Base-by-base conservation (phyloP, 2,329 filamentous ascomycete species). In the Lomentospora prolificans region DNA sequence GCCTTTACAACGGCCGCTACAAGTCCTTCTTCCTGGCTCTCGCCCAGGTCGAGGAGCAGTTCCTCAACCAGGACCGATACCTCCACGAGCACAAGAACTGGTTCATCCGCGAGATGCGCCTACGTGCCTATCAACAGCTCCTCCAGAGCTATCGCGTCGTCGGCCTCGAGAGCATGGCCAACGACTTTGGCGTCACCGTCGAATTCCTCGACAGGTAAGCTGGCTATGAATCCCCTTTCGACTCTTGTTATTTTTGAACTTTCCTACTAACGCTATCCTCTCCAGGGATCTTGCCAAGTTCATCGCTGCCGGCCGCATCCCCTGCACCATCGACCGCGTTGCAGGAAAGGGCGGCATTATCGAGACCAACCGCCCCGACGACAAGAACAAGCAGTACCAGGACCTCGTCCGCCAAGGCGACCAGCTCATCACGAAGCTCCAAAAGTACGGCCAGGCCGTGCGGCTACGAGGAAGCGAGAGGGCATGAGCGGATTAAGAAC, bases 311-410 rank as follows among this genome's bases (percentile, higher is more conserved):
- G 90, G 92, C 68, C 86, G 92, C 64, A 92, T 99, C 66, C 86
- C 91, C 54, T 97, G 94, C 79, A 97, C 91, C 24, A 97, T 99
- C 64, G 94, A 99, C 73, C 89, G 94, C 55, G 94, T 99, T 61
- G 89, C 91, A 58, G 94, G 92, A 62, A 94, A 95, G 70, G 92
- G 92, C 54, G 53, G 44, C 44, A 88, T 97, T 63, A 97, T 99
- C 65, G 94, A 97, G 80, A 99, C 94, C 48, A 96, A 96, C 75
- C 82, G 94, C 55, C 91, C 92, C 7, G 94, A 97, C 69, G 91
- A 96, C 76, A 99, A 99, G 85, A 97, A 97, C 80, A 96, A 96
- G 81, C 94, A 99, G 75, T 99, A 99, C 73, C 88, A 91, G 64
- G 94, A 99, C 65, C 90, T 97, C 36, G 90, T 99, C 59, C 94